These are phyloP conservation scores for Crithidia brevicula DNA, from an alignment of 208 protist genomes.

Conservation along the genomic window DNA sequence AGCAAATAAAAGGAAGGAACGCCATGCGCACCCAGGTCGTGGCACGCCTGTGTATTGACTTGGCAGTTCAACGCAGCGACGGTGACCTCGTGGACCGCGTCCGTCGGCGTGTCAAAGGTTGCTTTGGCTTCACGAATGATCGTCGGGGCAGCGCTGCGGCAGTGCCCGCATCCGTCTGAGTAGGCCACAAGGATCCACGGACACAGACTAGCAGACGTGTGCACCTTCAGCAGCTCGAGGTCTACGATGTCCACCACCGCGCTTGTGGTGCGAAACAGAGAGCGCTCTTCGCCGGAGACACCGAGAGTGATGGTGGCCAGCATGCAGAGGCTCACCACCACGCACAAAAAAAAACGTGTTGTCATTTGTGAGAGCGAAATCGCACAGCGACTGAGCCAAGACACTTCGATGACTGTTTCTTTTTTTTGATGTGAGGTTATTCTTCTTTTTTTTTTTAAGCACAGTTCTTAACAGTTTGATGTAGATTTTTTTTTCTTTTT, in stretches of 20 bases:
- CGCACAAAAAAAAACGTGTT: not conserved
- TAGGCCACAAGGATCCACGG: conserved; percentile 72
- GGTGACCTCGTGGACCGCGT: conserved; percentile 23
- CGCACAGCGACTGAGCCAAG: not conserved
- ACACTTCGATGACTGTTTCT: not conserved
- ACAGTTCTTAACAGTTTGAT: too few relatives aligned
- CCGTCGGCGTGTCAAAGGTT: conserved; percentile 3
- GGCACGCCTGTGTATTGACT: conserved; percentile 30
- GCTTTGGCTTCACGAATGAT: conserved; percentile 11
- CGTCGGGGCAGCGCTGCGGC: conserved; percentile 38
- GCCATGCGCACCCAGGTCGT: conserved; percentile 19
- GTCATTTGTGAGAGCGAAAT: not conserved
- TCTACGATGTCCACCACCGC: conserved; percentile 20
- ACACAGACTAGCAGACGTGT: conserved; percentile 46
- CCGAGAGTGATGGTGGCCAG: too few relatives aligned
- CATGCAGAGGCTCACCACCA: not conserved
- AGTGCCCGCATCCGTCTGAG: conserved; percentile 60
- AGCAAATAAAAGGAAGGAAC: conserved; percentile 53
- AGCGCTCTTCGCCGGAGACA: not conserved
- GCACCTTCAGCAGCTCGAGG: conserved; percentile 20
- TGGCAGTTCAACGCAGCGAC: conserved; percentile 61
- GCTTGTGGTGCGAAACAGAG: conserved; percentile 18
- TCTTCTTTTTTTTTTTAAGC: too few relatives aligned
- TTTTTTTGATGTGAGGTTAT: not conserved
- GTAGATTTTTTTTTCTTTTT: too few relatives aligned